Evolutionary conservation across 345 rosid genomes (phyloP).

Genomic region (Hibiscus mutabilis): DNA sequence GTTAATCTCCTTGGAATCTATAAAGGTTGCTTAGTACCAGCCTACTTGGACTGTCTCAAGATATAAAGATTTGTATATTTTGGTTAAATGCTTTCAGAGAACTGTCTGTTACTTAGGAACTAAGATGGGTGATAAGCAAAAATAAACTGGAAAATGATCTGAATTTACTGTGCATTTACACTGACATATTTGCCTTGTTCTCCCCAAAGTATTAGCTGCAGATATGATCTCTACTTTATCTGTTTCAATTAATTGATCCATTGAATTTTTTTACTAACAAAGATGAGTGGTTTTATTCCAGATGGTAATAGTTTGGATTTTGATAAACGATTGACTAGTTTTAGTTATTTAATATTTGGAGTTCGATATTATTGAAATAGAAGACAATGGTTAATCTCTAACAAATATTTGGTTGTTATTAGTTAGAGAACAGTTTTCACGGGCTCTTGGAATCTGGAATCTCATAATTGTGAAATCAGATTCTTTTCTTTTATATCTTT

Average conservation of each 20-base stretch:
- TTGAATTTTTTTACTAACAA: background rate
- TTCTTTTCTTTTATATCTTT: conserved; percentile 5
- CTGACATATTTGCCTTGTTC: background rate
- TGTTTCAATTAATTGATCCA: background rate
- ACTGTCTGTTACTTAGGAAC: background rate
- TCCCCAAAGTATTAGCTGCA: background rate
- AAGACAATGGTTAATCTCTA: background rate
- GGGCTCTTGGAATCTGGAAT: background rate
- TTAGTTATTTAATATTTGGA: background rate
- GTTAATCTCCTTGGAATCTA: background rate
- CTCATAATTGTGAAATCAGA: background rate
- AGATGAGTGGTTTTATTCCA: background rate
- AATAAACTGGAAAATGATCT: background rate
- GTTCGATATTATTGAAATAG: background rate
- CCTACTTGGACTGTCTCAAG: background rate
- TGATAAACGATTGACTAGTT: background rate
- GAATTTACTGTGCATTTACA: background rate
- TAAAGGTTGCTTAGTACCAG: background rate
- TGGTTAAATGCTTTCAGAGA: background rate
- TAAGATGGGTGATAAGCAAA: background rate
- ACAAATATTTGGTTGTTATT: background rate
- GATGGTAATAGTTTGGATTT: background rate
- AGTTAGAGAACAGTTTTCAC: background rate
- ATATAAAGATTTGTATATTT: background rate
- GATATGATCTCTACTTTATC: background rate